Evolutionary conservation across 108 stramenopile genomes (phyloP).

Genomic region (Cyclostephanos tholiformis): DNA sequence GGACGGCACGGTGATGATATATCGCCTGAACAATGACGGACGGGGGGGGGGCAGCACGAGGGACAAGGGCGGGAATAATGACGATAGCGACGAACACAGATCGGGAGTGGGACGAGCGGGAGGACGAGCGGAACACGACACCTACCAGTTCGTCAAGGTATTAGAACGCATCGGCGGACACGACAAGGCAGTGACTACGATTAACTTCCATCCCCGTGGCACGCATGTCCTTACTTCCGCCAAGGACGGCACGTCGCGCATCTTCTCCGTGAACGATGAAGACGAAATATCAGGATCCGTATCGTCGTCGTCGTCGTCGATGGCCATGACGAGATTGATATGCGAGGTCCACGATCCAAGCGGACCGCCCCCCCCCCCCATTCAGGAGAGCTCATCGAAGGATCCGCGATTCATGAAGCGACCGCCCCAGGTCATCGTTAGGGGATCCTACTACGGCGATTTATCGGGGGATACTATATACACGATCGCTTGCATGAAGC

Average conservation of each 20-base stretch:
- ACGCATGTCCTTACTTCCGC: slow-evolving; percentile 56
- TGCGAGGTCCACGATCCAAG: slow-evolving; percentile 60
- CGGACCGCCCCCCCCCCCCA: slow-evolving; percentile 46
- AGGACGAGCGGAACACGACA: not conserved
- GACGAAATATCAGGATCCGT: slow-evolving; percentile 7
- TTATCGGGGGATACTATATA: slow-evolving; percentile 70
- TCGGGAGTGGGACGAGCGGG: no score
- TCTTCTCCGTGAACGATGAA: slow-evolving; percentile 53
- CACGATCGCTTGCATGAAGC: slow-evolving; percentile 73
- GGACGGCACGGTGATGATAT: slow-evolving; percentile 65
- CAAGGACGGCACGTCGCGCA: slow-evolving; percentile 84
- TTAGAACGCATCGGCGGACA: slow-evolving; percentile 65
- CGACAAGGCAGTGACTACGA: slow-evolving; percentile 70
- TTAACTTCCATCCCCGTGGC: slow-evolving; percentile 60
- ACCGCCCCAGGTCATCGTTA: slow-evolving; percentile 65
- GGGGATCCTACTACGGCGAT: slow-evolving; percentile 86
- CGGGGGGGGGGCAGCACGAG: not conserved
- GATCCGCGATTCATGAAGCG: slow-evolving; percentile 60
- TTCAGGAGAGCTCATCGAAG: slow-evolving; percentile 4
- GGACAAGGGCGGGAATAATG: no score
- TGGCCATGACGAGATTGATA: not conserved
- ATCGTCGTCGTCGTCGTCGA: no score
- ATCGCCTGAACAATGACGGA: slow-evolving; percentile 25
- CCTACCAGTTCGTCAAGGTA: slow-evolving; percentile 17
- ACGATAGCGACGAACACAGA: no score